Percentiles rank a stretch among this genome's conserved stretches.
Conservation (phyloP, 306 rosid species). For the Herpetospermum pedunculosum region DNA sequence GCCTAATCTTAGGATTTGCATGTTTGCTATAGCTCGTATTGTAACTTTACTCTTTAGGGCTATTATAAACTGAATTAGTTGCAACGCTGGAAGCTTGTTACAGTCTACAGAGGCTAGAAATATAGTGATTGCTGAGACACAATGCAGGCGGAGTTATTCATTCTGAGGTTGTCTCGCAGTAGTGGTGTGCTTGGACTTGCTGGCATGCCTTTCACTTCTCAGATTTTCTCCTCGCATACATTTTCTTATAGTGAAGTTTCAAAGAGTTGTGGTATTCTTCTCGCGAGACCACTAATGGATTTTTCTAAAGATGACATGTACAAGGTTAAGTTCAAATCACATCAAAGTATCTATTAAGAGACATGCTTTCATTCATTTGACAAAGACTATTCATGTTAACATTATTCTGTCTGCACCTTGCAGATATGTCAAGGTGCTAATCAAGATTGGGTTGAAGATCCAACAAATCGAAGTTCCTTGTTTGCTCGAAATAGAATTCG, state of each 20-base stretch:
- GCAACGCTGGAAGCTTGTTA: constrained; percentile 20
- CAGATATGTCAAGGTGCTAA: constrained; percentile 62
- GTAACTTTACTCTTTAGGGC: constrained; percentile 8
- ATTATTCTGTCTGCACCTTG: constrained; percentile 1
- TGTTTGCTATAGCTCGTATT: not conserved
- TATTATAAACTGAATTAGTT: constrained; percentile 14
- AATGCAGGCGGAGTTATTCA: constrained; percentile 93
- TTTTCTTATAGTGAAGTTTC: constrained; percentile 23
- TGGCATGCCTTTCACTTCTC: constrained; percentile 80
- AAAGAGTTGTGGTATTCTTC: constrained; percentile 41
- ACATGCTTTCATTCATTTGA: not conserved
- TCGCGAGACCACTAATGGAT: constrained; percentile 79
- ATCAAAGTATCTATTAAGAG: not conserved
- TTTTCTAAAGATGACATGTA: constrained; percentile 83
- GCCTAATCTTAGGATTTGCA: not conserved
- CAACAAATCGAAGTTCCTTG: constrained; percentile 59
- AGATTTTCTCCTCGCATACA: constrained; percentile 46
- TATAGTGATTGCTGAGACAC: constrained; percentile 43
- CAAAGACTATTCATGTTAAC: not conserved
- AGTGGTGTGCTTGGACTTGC: constrained; percentile 98
- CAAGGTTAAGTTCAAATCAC: constrained; percentile 34
- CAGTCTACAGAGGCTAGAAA: constrained; percentile 32
- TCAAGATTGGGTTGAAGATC: constrained; percentile 90
- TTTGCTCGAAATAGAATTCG: constrained; percentile 84
- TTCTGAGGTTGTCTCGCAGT: constrained; percentile 82